phyloP scores from a whole-genome alignment of 208 protist species.

The Wallacemonas sp. region DNA sequence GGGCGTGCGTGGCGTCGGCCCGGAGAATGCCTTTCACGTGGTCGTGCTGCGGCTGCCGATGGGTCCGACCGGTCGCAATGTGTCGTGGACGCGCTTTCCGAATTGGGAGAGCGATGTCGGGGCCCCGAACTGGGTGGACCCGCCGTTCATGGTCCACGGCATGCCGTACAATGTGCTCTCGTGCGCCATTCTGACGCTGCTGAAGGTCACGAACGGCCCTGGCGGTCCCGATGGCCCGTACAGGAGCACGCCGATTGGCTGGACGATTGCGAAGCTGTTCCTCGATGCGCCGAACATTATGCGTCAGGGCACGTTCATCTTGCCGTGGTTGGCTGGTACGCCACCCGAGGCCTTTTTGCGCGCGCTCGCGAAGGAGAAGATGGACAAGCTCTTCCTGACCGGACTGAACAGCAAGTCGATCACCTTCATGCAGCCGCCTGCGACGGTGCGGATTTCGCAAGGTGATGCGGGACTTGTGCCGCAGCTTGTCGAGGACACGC shows the following conservation, averaged over 20 bases:
- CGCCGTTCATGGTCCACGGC: conserved; percentile 42
- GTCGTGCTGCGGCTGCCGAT: conserved; percentile 37
- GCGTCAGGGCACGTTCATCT: conserved; percentile 57
- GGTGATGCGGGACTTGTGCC: conserved; percentile 45
- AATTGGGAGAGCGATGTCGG: conserved; percentile 67
- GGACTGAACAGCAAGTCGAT: conserved; percentile 34
- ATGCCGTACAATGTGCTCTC: conserved; percentile 28
- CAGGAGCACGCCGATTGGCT: conserved; percentile 40
- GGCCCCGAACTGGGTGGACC: conserved; percentile 53
- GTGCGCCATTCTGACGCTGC: conserved; percentile 49
- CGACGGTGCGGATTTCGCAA: conserved; percentile 63
- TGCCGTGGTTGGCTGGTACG: conserved; percentile 51
- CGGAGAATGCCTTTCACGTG: conserved; percentile 48
- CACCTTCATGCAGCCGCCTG: conserved; percentile 38
- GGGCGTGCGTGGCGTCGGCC: conserved; percentile 49
- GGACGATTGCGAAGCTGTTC: conserved; percentile 68
- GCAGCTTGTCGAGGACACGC: conserved; percentile 43
- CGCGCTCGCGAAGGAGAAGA: conserved; percentile 37
- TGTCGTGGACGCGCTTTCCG: conserved; percentile 43
- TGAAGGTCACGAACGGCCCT: conserved; percentile 39
- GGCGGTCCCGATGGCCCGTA: conserved; percentile 10
- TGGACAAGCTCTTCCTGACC: conserved; percentile 46
- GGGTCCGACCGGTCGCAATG: conserved; percentile 19
- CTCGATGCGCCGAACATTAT: conserved; percentile 35
- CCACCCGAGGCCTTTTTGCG: conserved; percentile 41